Conservation (phyloP, 192 early-diverging fungal species). For the Geranomyces variabilis region DNA sequence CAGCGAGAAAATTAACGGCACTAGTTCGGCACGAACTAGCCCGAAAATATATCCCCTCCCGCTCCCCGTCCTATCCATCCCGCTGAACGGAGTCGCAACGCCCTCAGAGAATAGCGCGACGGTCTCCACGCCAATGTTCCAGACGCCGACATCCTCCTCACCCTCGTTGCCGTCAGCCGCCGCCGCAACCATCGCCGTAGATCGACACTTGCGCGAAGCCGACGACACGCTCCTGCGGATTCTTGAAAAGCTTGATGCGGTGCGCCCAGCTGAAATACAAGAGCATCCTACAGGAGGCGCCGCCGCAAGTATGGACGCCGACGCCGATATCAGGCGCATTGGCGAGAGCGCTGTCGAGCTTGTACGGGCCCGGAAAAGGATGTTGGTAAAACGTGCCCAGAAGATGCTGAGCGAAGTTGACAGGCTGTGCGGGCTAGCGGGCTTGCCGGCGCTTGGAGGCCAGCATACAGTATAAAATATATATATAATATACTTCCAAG, state of each 20-base stretch:
- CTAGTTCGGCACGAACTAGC: background rate
- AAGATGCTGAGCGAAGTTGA: conserved; percentile 27
- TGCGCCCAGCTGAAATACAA: conserved; percentile 30
- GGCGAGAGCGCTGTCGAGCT: conserved; percentile 9
- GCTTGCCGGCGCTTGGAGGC: conserved; percentile 16
- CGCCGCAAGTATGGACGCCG: background rate
- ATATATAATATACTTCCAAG: background rate
- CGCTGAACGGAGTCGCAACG: background rate
- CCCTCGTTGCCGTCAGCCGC: background rate
- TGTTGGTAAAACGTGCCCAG: conserved; percentile 21
- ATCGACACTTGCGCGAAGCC: conserved; percentile 27
- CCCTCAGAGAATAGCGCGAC: background rate
- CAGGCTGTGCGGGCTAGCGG: conserved; percentile 27
- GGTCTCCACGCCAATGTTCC: background rate
- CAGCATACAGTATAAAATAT: too few species aligned
- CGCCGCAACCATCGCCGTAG: conserved; percentile 5
- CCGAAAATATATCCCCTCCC: background rate
- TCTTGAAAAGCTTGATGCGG: conserved; percentile 41
- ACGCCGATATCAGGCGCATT: conserved; percentile 3
- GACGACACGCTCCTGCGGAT: conserved; percentile 40
- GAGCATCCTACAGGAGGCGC: too few species aligned
- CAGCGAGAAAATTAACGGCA: background rate
- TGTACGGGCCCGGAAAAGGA: conserved; percentile 14
- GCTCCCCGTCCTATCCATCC: background rate
- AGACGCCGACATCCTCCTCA: background rate